These are phyloP conservation scores for Aotearoamyces nothofagi DNA, from an alignment of 2,329 filamentous ascomycete species.

Conservation along the genomic window DNA sequence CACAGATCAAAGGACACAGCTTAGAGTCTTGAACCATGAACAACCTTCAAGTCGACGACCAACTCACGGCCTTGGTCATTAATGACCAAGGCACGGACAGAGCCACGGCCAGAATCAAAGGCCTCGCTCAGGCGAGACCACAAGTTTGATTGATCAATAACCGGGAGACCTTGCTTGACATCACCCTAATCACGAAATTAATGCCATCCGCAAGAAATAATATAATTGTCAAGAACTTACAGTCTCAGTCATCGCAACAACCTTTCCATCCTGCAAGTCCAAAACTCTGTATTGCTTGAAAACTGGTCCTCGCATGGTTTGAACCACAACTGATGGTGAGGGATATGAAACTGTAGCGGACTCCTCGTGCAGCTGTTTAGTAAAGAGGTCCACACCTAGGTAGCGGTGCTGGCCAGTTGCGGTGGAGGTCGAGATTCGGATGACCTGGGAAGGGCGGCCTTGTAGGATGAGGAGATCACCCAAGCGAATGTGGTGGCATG, in stretches of 20 bases:
- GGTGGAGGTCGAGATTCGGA: constrained; percentile 95
- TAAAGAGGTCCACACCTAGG: constrained; percentile 99
- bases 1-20: constrained; percentile 9
- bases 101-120: constrained; percentile 85
- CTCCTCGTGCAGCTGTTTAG: constrained; percentile 98
- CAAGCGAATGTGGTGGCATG: constrained; percentile 98
- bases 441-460: constrained; percentile 98
- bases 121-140: constrained; percentile 65
- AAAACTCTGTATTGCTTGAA: constrained; percentile 99
- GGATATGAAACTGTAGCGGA: constrained; percentile 96
- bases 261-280: constrained; percentile 74
- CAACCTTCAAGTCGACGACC: constrained; percentile 96
- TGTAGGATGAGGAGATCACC: constrained; percentile 98
- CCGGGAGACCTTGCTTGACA: constrained; percentile 87
- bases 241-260: constrained; percentile 97
- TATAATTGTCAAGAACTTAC: constrained; percentile 4
- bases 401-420: constrained; percentile 99
- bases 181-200: constrained; percentile 41
- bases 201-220: neutral
- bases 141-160: constrained; percentile 90
- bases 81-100: constrained; percentile 89
- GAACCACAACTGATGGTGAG: constrained; percentile 87
- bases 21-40: constrained; percentile 64
- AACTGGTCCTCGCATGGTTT: constrained; percentile 98
- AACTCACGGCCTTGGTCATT: constrained; percentile 87